Base-by-base conservation (phyloP, 805 yeast species). In the Metschnikowia proteae region DNA sequence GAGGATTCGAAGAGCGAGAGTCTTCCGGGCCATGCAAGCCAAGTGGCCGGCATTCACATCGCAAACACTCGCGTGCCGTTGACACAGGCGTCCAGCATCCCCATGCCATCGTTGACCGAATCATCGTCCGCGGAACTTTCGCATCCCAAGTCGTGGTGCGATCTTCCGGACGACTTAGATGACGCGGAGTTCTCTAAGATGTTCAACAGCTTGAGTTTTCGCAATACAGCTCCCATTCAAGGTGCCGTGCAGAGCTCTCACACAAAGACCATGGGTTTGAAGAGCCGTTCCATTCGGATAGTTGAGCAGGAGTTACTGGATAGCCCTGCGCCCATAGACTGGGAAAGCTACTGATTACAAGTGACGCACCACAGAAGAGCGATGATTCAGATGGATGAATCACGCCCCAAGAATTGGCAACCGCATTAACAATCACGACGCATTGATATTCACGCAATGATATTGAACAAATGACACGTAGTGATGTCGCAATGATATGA, bases 71-170 rank as follows among this genome's bases (percentile, higher is more conserved):
- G 39, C 10, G n/a, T n/a, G 6, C 39, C 25, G 5, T 30, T 25
- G 28, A 22, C 28, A 3, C 38, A 36, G 4, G 17, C 38, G 11
- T 28, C 29, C 43, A 22, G 43, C 43, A 31, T 32, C 29, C 36
- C 61, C 39, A 45, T 63, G 17, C 72, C 73, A 13, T 64, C 70
- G 9, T 60, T 67, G 49, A 61, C 65, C 37, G 67, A 67, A 40
- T 63, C 67, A 3, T 47, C 50, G 6, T 17, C 26, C 17, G 26
- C 38, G 5, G 45, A 42, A 25, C 27, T 33, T 11, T 61, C 71
- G n/a, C 57, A 61, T 43, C 57, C 64, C 29, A 63, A 58, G 47
- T 64, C 68, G 26, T 68, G 72, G 71, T 53, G 47, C 28, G 59
- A 55, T 17, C 52, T 48, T 27, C 52, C 47, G 6, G 65, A 64